phyloP scores from a whole-genome alignment of 2,329 filamentous ascomycete species.

The Clarireedia homoeocarpa region DNA sequence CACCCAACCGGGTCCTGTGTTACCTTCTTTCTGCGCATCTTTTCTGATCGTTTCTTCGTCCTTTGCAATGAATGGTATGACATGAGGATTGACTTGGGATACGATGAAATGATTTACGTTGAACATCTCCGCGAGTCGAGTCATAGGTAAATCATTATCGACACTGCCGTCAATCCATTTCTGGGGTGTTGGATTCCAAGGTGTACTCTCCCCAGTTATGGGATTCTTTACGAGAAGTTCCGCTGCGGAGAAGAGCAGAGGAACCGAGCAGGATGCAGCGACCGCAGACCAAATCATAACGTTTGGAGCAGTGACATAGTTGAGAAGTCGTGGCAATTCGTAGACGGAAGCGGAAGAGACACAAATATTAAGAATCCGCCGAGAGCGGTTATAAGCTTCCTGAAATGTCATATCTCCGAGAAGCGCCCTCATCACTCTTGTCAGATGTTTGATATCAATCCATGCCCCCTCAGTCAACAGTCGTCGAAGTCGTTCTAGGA shows the following conservation, averaged over 20 bases:
- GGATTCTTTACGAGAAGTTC: conserved; percentile 80
- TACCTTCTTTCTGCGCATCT: conserved; percentile 29
- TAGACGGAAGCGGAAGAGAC: conserved; percentile 84
- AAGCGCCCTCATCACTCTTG: conserved; percentile 69
- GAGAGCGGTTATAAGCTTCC: conserved; percentile 91
- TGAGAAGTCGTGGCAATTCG: conserved; percentile 78
- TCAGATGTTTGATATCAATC: conserved; percentile 77
- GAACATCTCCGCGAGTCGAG: conserved; percentile 85
- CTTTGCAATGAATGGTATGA: conserved; percentile 74
- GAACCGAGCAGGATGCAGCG: conserved; percentile 90
- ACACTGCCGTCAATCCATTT: conserved; percentile 93
- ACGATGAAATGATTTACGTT: conserved; percentile 98
- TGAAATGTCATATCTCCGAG: conserved; percentile 90
- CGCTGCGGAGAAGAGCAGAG: conserved; percentile 73
- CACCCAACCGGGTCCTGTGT: conserved; percentile 43
- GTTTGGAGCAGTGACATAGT: conserved; percentile 89
- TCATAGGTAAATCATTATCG: conserved; percentile 90
- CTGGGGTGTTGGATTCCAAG: conserved; percentile 81
- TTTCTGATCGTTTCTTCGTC: conserved; percentile 49
- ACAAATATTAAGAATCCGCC: conserved; percentile 86
- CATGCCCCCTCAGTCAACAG: conserved; percentile 76
- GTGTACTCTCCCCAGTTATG: conserved; percentile 63
- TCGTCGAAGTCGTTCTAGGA: conserved; percentile 61
- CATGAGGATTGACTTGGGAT: conserved; percentile 92
- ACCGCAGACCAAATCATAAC: conserved; percentile 96